These are phyloP conservation scores for Phytopythium delawarense DNA, from an alignment of 352 stramenopile species.

Conservation along the genomic window DNA sequence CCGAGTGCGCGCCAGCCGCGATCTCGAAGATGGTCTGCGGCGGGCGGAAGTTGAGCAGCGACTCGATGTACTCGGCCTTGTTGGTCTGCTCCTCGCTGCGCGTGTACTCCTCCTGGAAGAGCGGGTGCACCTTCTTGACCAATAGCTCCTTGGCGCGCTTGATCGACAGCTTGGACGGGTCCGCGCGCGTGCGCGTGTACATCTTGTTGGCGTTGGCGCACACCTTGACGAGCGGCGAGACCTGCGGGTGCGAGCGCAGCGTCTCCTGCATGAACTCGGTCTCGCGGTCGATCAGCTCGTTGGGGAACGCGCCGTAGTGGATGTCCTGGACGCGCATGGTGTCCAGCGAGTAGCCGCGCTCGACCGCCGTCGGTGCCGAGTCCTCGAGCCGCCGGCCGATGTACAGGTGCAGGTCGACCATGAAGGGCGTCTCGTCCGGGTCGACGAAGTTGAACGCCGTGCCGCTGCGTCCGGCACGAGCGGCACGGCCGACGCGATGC, in stretches of 20 bases:
- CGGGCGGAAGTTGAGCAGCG: slow-evolving; percentile 91
- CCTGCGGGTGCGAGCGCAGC: slow-evolving; percentile 71
- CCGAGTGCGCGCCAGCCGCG: slow-evolving; percentile 75
- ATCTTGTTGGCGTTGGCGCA: slow-evolving; percentile 98
- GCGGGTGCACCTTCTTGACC: slow-evolving; percentile 90
- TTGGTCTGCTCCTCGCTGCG: slow-evolving; percentile 70
- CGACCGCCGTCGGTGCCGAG: slow-evolving; percentile 45
- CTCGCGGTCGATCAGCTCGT: slow-evolving; percentile 94
- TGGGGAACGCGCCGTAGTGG: slow-evolving; percentile 97
- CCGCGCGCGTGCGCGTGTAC: slow-evolving; percentile 94
- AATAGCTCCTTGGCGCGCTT: slow-evolving; percentile 92
- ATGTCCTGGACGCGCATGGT: slow-evolving; percentile 96
- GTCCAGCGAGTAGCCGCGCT: slow-evolving; percentile 84
- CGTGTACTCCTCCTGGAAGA: slow-evolving; percentile 88
- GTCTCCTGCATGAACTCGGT: slow-evolving; percentile 93
- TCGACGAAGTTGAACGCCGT: slow-evolving; percentile 97
- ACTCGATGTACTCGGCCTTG: slow-evolving; percentile 90
- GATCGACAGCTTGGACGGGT: slow-evolving; percentile 95
- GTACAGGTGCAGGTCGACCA: slow-evolving; percentile 98
- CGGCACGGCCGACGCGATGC: slow-evolving; percentile 95
- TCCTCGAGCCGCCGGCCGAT: slow-evolving; percentile 86
- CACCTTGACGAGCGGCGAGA: slow-evolving; percentile 83
- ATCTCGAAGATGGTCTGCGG: slow-evolving; percentile 97
- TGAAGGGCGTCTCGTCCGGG: slow-evolving; percentile 97
- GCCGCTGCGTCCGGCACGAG: slow-evolving; percentile 92